Conservation (phyloP, 306 rosid genomes). For the Cicer chorassanicum region DNA sequence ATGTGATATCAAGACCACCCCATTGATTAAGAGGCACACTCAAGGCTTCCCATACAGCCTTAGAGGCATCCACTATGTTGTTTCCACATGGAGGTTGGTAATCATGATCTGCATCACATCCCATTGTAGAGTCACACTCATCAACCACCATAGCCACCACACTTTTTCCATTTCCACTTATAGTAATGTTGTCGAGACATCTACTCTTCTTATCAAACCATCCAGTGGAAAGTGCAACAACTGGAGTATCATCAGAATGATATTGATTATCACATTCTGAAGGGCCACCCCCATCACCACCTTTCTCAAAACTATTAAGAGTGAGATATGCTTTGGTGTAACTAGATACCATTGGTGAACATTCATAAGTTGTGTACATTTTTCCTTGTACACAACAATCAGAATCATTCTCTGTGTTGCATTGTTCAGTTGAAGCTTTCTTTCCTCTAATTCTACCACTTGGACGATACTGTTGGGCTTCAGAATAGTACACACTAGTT, state of each 20-base stretch:
- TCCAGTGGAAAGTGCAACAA: constrained; percentile 54
- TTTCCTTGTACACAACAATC: constrained; percentile 52
- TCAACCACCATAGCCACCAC: constrained; percentile 62
- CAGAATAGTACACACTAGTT: neutral
- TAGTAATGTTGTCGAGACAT: constrained; percentile 50
- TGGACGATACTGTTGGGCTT: constrained; percentile 44
- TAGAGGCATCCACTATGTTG: constrained; percentile 54
- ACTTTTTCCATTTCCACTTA: constrained; percentile 48
- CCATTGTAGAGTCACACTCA: constrained; percentile 57
- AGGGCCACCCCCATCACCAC: constrained; percentile 58
- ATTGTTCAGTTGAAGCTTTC: constrained; percentile 44
- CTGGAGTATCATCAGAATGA: constrained; percentile 42
- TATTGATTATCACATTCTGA: constrained; percentile 52
- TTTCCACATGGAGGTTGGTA: constrained; percentile 54
- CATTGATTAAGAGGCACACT: constrained; percentile 19
- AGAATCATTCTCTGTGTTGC: constrained; percentile 50
- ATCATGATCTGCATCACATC: constrained; percentile 57
- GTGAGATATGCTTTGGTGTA: constrained; percentile 53
- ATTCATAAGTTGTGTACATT: constrained; percentile 45
- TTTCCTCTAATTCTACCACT: constrained; percentile 41
- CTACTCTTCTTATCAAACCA: constrained; percentile 54
- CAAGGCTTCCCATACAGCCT: constrained; percentile 46
- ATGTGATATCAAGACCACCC: constrained; percentile 32
- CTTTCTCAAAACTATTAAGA: constrained; percentile 51
- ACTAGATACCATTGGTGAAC: constrained; percentile 47